Conservation (phyloP, 768 basidiomycete genomes). For the Pleurotus citrinopileatus region DNA sequence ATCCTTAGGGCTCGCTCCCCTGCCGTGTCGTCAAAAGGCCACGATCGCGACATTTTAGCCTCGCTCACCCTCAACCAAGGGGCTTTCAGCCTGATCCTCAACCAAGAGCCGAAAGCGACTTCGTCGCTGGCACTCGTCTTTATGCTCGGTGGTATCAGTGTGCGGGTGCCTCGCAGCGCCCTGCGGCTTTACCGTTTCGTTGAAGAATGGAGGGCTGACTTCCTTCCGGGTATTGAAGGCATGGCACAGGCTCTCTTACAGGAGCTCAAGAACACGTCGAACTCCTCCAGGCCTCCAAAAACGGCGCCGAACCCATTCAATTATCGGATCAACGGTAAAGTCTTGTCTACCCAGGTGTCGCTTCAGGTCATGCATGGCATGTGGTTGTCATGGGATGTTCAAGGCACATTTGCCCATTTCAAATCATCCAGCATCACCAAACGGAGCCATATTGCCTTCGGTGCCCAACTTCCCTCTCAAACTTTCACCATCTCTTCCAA, state of each 20-base stretch:
- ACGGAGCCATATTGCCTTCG: slow-evolving; percentile 45
- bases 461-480: slow-evolving; percentile 63
- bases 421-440: slow-evolving; percentile 33
- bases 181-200: slow-evolving; percentile 74
- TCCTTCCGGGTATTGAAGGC: slow-evolving; percentile 70
- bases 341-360: slow-evolving; percentile 52
- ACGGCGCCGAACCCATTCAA: slow-evolving; percentile 23
- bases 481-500: slow-evolving; percentile 55
- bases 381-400: slow-evolving; percentile 76
- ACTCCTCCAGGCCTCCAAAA: slow-evolving; percentile 22
- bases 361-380: slow-evolving; percentile 88
- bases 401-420: slow-evolving; percentile 45
- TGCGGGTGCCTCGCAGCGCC: slow-evolving; percentile 78
- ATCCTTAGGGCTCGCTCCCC: slow-evolving; percentile 60
- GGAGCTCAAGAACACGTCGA: slow-evolving; percentile 46
- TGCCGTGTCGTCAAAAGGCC: slow-evolving; percentile 31
- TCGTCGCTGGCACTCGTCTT: slow-evolving; percentile 41
- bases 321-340: slow-evolving; percentile 50
- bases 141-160: slow-evolving; percentile 39
- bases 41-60: slow-evolving; percentile 58
- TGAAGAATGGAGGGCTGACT: slow-evolving; percentile 82
- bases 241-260: slow-evolving; percentile 62
- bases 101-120: slow-evolving; percentile 40
- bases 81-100: slow-evolving; percentile 42
- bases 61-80: slow-evolving; percentile 49